Evolutionary conservation across 2,329 filamentous ascomycete genomes (phyloP).

Genomic region (Microsporum audouinii): DNA sequence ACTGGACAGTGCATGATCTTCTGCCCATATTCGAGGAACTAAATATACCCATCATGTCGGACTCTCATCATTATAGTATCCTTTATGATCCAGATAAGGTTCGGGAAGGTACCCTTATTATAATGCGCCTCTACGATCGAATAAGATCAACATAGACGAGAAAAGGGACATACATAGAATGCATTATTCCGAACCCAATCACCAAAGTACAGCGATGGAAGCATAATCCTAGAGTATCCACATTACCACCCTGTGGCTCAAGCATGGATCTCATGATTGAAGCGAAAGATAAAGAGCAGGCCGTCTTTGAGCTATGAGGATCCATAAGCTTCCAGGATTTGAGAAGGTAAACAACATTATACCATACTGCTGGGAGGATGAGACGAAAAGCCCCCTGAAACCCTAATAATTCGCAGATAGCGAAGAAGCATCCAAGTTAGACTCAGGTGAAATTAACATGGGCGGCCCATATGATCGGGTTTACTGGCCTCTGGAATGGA

Average conservation of each 20-base stretch:
- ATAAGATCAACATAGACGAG: conserved; percentile 75
- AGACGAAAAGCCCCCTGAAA: conserved; percentile 50
- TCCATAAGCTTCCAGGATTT: conserved; percentile 70
- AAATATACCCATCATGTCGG: conserved; percentile 84
- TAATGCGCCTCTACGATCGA: conserved; percentile 60
- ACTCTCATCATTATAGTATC: conserved; percentile 95
- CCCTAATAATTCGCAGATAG: conserved; percentile 31
- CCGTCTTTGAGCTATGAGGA: conserved; percentile 84
- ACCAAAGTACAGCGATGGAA: conserved; percentile 70
- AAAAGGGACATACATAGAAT: conserved; percentile 83
- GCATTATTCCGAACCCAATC: conserved; percentile 87
- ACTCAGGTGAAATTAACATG: conserved; percentile 62
- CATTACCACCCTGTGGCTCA: conserved; percentile 66
- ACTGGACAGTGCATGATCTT: conserved; percentile 84
- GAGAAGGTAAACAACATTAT: conserved; percentile 64
- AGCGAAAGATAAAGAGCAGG: conserved; percentile 95
- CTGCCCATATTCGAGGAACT: conserved; percentile 83
- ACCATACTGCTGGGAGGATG: conserved; percentile 64
- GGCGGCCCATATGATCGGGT: conserved; percentile 70
- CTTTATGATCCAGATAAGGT: conserved; percentile 62
- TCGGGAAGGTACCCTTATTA: conserved; percentile 74
- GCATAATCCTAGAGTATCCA: conserved; percentile 67
- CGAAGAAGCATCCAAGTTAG: conserved; percentile 42
- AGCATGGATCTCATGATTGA: conserved; percentile 98
- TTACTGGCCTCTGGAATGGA: conserved; percentile 89